Evolutionary conservation across 2,329 filamentous ascomycete genomes (phyloP).

Genomic region (Triangularia verruculosa): DNA sequence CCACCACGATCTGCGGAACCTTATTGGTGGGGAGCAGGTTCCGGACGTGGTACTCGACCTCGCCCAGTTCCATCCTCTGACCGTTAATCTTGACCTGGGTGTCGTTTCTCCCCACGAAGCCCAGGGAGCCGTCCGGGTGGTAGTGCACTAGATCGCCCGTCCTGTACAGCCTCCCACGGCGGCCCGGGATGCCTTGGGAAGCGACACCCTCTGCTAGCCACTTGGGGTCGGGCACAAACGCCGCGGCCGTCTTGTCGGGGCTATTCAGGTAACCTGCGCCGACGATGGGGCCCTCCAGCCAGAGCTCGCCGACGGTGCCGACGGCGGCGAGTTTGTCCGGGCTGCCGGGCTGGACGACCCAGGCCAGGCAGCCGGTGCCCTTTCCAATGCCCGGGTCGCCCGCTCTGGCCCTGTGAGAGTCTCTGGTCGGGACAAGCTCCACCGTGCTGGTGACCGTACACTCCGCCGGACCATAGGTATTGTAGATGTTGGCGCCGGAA

Average conservation of each 20-base stretch:
- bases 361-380: constrained; percentile 20
- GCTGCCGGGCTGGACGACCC: constrained; percentile 26
- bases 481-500: constrained; percentile 43
- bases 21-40: constrained; percentile 37
- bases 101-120: constrained; percentile 53
- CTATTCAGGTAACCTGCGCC: constrained; percentile 42
- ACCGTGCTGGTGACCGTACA: constrained; percentile 40
- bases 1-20: constrained; percentile 46
- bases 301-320: constrained; percentile 31
- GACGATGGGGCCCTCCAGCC: constrained; percentile 35
- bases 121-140: constrained; percentile 39
- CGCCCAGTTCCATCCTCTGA: constrained; percentile 53
- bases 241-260: constrained; percentile 35
- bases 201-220: constrained; percentile 30
- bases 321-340: constrained; percentile 26
- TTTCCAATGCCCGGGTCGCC: constrained; percentile 18
- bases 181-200: constrained; percentile 51
- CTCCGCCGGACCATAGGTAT: constrained; percentile 51
- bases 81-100: constrained; percentile 59
- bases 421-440: constrained; percentile 36
- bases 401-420: not conserved
- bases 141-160: constrained; percentile 49
- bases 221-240: constrained; percentile 21
- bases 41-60: constrained; percentile 44
- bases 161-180: constrained; percentile 46